Evolutionary conservation across 352 stramenopile genomes (phyloP), one percentile per base, ranked within the genome.

Genomic region (Halophytophthora polymorphica): DNA sequence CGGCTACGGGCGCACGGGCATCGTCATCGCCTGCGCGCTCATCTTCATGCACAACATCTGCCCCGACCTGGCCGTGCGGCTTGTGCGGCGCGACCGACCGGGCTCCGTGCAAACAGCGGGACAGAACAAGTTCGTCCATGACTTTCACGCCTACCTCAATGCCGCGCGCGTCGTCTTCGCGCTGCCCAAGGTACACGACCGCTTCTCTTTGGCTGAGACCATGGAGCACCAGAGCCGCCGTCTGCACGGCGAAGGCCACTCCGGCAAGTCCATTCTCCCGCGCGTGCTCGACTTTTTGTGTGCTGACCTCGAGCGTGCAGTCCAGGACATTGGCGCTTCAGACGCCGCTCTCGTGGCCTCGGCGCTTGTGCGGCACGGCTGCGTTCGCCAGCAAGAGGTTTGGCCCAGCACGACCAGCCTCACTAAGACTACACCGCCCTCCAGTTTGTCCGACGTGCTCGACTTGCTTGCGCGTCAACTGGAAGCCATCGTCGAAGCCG

Each of bases 41-140:
- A 79, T 96, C 23, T 94, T 90, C 63, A 73, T 91, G 53, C 83
- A 93, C 53, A 86, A 85, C 50, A 83, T 90, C 21, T 63, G 73
- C 33, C 77, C 80, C 0, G 71, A 84, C 10, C 61, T 79, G 8
- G 83, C 83, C 0, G 89, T 91, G 54, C 64, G 71, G 17, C 83
- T 91, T 25, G 83, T 93, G 14, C 76, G 83, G 7, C 76, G 78
- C 2, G 83, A 90, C 25, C 71, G 80, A 0, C 80, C 78, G 4
- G 83, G 83, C 6, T 93, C 83, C 7, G 73, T 93, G n/a, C 80
- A 93, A 51, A 93, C 83, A 0, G 67, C 74, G 5, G 76, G 59
- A 1, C 83, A 93, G 45, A 61, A 64, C 36, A 87, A 88, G 49
- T 93, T 91, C 40, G 76, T 91, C 14, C 66, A 70, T 39, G 67